phyloP scores from a whole-genome alignment of 2,329 filamentous ascomycete genomes.

The Penicillium capsulatum region DNA sequence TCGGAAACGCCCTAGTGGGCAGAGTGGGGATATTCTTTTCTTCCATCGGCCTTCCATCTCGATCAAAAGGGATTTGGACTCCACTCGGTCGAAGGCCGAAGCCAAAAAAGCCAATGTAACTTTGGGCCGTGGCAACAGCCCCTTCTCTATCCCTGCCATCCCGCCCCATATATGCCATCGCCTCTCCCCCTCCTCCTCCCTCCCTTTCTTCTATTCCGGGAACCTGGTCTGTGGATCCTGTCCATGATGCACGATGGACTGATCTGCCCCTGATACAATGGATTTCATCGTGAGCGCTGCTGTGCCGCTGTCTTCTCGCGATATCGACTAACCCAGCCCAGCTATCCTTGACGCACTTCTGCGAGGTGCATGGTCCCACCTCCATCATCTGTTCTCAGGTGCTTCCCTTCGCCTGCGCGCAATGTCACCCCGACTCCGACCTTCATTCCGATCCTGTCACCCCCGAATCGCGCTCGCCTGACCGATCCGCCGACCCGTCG shows the following conservation, averaged over 20 bases:
- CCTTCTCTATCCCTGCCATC: slow-evolving; percentile 6
- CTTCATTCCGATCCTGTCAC: slow-evolving; percentile 35
- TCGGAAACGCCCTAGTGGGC: slow-evolving; percentile 13
- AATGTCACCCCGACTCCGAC: slow-evolving; percentile 46
- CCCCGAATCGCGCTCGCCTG: slow-evolving; percentile 18
- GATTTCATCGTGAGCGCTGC: slow-evolving; percentile 44
- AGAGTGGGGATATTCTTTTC: slow-evolving; percentile 9
- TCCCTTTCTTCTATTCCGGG: slow-evolving; percentile 17
- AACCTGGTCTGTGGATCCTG: slow-evolving; percentile 18
- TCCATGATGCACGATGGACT: slow-evolving; percentile 34
- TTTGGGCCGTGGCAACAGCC: slow-evolving; percentile 18
- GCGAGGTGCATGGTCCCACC: slow-evolving; percentile 59
- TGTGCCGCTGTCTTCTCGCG: background rate
- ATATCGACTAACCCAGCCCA: slow-evolving; percentile 25
- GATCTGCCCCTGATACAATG: slow-evolving; percentile 35
- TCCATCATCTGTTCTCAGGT: slow-evolving; percentile 60
- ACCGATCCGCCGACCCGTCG: slow-evolving; percentile 11
- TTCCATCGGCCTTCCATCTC: slow-evolving; percentile 20
- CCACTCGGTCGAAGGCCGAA: slow-evolving; percentile 17
- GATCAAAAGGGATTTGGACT: slow-evolving; percentile 6
- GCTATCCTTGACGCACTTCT: slow-evolving; percentile 61
- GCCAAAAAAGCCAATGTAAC: slow-evolving; percentile 7
- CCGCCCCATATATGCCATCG: background rate
- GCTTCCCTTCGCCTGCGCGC: slow-evolving; percentile 51
- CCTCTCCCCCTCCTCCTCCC: slow-evolving; percentile 1